A percentile compares a stretch with the other conserved stretches of the same genome.
phyloP scores from a whole-genome alignment of 202 grass and related monocot species.

The Schoenoplectus triqueter region DNA sequence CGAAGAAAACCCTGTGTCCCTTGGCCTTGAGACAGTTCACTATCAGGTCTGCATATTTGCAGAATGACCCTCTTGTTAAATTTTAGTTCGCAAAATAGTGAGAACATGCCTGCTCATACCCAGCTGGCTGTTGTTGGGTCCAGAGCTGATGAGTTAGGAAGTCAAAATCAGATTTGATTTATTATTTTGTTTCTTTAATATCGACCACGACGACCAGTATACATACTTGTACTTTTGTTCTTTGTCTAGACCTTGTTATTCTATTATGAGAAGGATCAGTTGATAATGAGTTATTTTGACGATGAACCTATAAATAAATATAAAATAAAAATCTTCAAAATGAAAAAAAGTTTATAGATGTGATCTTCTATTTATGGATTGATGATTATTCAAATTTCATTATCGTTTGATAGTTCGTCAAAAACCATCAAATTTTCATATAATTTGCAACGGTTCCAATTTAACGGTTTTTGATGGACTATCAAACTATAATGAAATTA shows the following conservation, averaged over 20 bases:
- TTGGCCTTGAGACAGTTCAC: background rate
- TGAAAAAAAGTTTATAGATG: no score
- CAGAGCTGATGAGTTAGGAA: constrained; percentile 32
- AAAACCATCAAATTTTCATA: no score
- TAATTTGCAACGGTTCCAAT: no score
- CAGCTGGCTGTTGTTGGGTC: constrained; percentile 38
- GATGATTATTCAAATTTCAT: no score
- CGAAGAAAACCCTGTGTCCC: background rate
- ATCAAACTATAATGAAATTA: no score
- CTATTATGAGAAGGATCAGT: background rate
- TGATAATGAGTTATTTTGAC: no score
- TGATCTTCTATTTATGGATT: no score
- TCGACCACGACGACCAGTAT: background rate
- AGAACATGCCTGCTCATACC: background rate
- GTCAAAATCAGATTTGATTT: constrained; percentile 38
- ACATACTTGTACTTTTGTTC: constrained; percentile 3
- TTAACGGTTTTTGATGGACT: no score
- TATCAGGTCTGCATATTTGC: constrained; percentile 21
- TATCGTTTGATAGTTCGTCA: no score
- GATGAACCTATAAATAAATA: no score
- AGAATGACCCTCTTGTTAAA: constrained; percentile 29
- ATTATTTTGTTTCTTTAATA: background rate
- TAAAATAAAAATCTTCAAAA: no score
- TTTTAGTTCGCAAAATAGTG: background rate
- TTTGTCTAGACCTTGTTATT: constrained; percentile 25